Percentiles rank a stretch among this genome's conserved stretches.
These are phyloP conservation scores for Neurospora sp. DNA, from an alignment of 495 filamentous ascomycete genomes.

Conservation along the genomic window DNA sequence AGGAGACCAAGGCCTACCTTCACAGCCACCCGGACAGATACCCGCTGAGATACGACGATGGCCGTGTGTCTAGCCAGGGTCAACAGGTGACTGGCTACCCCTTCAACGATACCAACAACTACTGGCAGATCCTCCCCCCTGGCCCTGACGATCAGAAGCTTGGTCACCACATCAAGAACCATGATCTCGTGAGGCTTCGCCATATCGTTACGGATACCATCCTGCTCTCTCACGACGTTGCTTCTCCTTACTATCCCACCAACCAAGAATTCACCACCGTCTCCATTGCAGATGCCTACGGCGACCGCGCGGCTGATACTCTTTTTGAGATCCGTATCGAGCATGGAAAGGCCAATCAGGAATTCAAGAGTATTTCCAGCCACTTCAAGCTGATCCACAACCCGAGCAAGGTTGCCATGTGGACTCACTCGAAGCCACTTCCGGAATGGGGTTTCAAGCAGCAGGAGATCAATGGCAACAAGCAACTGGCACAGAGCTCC, in stretches of 20 bases:
- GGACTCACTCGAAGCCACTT: slow-evolving; percentile 88
- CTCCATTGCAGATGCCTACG: slow-evolving; percentile 57
- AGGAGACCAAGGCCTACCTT: slow-evolving; percentile 92
- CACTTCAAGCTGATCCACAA: slow-evolving; percentile 93
- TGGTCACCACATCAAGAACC: slow-evolving; percentile 63
- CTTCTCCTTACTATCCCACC: slow-evolving; percentile 93
- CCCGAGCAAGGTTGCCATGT: slow-evolving; percentile 94
- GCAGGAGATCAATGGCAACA: slow-evolving; percentile 98
- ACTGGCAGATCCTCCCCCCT: slow-evolving; percentile 85
- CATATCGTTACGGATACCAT: slow-evolving; percentile 82
- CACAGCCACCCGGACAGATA: slow-evolving; percentile 89
- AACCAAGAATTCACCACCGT: slow-evolving; percentile 98
- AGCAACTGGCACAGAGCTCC: slow-evolving; percentile 80
- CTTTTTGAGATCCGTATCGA: slow-evolving; percentile 90
- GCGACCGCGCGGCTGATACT: slow-evolving; percentile 78
- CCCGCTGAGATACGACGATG: slow-evolving; percentile 92
- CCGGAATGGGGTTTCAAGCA: slow-evolving; percentile 96
- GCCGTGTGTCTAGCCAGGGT: slow-evolving; percentile 91
- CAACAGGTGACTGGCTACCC: slow-evolving; percentile 98
- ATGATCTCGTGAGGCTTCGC: slow-evolving; percentile 78
- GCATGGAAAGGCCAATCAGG: slow-evolving; percentile 67
- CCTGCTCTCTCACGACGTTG: slow-evolving; percentile 92
- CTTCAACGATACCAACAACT: slow-evolving; percentile 96
- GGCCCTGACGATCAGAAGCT: slow-evolving; percentile 39
- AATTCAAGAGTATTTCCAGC: slow-evolving; percentile 79